Evolutionary conservation across 2,329 filamentous ascomycete genomes (phyloP), one percentile per base, ranked within the genome.

Genomic region (Fusarium hainanense): DNA sequence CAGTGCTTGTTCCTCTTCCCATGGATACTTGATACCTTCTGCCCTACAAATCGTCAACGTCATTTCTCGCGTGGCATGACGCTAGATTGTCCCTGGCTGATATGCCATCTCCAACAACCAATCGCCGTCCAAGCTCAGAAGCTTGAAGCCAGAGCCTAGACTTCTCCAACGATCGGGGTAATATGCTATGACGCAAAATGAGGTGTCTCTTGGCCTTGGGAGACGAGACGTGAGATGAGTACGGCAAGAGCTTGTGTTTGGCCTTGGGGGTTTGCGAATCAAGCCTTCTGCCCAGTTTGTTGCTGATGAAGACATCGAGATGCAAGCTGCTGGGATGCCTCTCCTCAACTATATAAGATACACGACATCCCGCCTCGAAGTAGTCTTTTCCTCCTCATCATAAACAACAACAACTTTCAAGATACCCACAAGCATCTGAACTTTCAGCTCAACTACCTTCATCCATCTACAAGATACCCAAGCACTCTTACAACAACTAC

Each of bases 141-240:
- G 49, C 34, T 52, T 42, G 49, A 52, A 52, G 49, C 23, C 23
- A 21, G 32, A 42, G 18, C 23, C 47, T 66, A 43, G 42, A 67
- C 50, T 64, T 68, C 40, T 66, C 16, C 54, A 30, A 51, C 52
- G 43, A 57, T 71, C 32, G 48, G 43, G 43, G 50, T 54, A 61
- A 50, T 37, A 62, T 55, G 66, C 74, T 69, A 75, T 75, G 74
- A 75, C 74, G 74, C 60, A 69, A 27, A 54, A 68, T 71, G 69
- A 74, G 66, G 71, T 69, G 34, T 67, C 58, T 63, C 50, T 59
- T 54, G 54, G 60, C 56, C 56, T 54, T 16, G 28, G 10, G 46
- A 51, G 46, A 30, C 20, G 23, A 47, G 23, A 25, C 13, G 52
- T 28, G 49, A 57, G 42, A 41, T 63, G 51, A 58, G 34, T 37